Conservation (phyloP, 305 asterid genomes). For the Lippia alba region DNA sequence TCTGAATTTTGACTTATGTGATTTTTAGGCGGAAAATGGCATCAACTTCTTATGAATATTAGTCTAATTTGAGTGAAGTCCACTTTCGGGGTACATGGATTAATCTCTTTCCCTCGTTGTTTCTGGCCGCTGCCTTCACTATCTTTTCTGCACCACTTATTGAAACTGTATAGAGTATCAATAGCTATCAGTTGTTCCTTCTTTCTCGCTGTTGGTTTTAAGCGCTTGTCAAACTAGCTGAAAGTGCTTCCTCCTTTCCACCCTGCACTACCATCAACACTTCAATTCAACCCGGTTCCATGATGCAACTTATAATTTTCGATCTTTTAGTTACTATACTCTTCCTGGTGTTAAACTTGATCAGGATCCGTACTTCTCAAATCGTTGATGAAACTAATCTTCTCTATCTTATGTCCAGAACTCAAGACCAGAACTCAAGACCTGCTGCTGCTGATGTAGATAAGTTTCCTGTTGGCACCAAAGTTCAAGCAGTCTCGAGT, state of each 20-base stretch:
- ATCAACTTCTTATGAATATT: slow-evolving; percentile 1
- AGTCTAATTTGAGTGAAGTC: not conserved
- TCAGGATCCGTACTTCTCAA: not conserved
- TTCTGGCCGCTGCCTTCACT: not conserved
- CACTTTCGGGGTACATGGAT: not conserved
- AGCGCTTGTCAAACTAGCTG: not conserved
- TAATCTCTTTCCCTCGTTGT: not conserved
- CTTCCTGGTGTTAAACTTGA: slow-evolving; percentile 9
- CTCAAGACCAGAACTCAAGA: slow-evolving; percentile 55
- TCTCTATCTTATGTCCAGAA: slow-evolving; percentile 49
- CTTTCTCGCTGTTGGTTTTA: not conserved
- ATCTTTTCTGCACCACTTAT: not conserved
- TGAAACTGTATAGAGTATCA: not conserved
- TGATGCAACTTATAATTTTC: not conserved
- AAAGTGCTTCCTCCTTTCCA: slow-evolving; percentile 4
- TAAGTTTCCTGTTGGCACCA: slow-evolving; percentile 77
- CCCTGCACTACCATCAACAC: slow-evolving; percentile 6
- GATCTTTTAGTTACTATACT: not conserved
- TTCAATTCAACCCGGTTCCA: slow-evolving; percentile 1
- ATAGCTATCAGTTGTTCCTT: not conserved
- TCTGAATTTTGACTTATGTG: slow-evolving; percentile 8
- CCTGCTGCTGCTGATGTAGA: slow-evolving; percentile 44
- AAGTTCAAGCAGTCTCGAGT: slow-evolving; percentile 97
- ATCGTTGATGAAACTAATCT: slow-evolving; percentile 23
- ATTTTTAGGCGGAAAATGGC: not conserved